Conservation (phyloP, 1,284 basidiomycete genomes). For the Ustilago trichophora region DNA sequence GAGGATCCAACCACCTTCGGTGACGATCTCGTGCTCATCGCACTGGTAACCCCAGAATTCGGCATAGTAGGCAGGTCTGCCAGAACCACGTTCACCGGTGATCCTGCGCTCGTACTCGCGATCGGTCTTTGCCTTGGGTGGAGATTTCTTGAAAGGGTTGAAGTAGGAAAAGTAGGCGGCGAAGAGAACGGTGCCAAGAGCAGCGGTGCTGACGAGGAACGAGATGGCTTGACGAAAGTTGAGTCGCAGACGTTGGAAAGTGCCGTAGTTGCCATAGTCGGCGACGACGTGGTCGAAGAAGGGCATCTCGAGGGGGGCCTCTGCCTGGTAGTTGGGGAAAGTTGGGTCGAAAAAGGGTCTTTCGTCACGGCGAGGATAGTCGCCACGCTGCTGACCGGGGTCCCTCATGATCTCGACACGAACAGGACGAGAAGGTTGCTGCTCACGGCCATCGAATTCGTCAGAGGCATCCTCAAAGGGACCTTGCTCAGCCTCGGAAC, state of each 20-base stretch:
- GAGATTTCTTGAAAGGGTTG: conserved; percentile 61
- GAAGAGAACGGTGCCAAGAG: conserved; percentile 46
- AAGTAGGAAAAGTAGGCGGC: conserved; percentile 56
- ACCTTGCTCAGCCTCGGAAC: conserved; percentile 5
- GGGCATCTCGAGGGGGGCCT: conserved; percentile 55
- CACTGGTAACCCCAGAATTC: conserved; percentile 67
- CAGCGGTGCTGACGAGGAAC: conserved; percentile 44
- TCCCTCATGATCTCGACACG: conserved; percentile 36
- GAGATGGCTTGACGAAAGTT: conserved; percentile 58
- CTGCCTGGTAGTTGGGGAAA: conserved; percentile 47
- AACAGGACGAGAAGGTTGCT: conserved; percentile 16
- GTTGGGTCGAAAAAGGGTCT: conserved; percentile 54
- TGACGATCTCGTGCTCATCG: conserved; percentile 64
- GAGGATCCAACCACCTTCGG: conserved; percentile 64
- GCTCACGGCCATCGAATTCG: conserved; percentile 4
- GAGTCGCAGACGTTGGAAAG: conserved; percentile 48
- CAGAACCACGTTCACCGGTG: conserved; percentile 63
- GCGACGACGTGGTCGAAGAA: conserved; percentile 64
- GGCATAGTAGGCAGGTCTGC: conserved; percentile 62
- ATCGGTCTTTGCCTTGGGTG: conserved; percentile 55
- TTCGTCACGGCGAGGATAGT: conserved; percentile 26
- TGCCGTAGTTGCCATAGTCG: conserved; percentile 57
- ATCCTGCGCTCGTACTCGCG: conserved; percentile 64
- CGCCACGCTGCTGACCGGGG: conserved; percentile 5
- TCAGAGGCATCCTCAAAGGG: conserved; percentile 20